Percentiles rank a stretch among this genome's conserved stretches.
Conservation (phyloP, 2,329 filamentous ascomycete genomes). For the Aaosphaeria arxii region DNA sequence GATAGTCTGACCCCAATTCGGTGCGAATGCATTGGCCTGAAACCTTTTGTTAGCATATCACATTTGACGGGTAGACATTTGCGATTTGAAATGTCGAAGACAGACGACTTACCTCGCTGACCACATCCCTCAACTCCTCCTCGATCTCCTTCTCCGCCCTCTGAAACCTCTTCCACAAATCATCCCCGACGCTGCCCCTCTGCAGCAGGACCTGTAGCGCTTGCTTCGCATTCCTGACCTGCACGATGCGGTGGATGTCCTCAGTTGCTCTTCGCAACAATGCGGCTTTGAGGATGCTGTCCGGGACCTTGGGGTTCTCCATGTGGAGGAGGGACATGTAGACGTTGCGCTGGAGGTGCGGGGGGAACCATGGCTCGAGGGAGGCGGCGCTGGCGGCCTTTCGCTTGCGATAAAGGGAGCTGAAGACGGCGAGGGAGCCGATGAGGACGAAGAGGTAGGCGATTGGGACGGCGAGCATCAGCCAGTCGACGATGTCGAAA, state of each 20-base stretch:
- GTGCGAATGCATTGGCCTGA: slow-evolving; percentile 84
- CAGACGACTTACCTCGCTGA: slow-evolving; percentile 68
- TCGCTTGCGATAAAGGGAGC: slow-evolving; percentile 86
- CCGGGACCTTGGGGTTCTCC: slow-evolving; percentile 68
- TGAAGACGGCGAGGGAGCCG: slow-evolving; percentile 88
- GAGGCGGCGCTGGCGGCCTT: slow-evolving; percentile 78
- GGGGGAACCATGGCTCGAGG: slow-evolving; percentile 90
- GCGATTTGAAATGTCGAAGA: not conserved
- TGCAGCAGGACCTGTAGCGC: slow-evolving; percentile 80
- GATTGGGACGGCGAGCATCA: slow-evolving; percentile 80
- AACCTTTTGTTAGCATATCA: not conserved
- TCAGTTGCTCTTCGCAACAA: slow-evolving; percentile 86
- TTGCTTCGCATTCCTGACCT: slow-evolving; percentile 84
- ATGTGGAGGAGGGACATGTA: slow-evolving; percentile 91
- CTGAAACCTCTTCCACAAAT: slow-evolving; percentile 89
- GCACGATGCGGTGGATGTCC: slow-evolving; percentile 87
- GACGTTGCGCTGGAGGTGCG: slow-evolving; percentile 87
- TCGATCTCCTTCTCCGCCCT: slow-evolving; percentile 97
- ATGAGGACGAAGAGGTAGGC: slow-evolving; percentile 85
- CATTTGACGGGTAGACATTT: not conserved
- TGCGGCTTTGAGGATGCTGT: slow-evolving; percentile 82
- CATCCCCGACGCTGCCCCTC: slow-evolving; percentile 90
- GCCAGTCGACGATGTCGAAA: slow-evolving; percentile 65
- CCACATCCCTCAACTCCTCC: slow-evolving; percentile 89
- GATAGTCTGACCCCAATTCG: slow-evolving; percentile 89